These are phyloP conservation scores for Jackrogersella minutella DNA, from an alignment of 495 filamentous ascomycete species.

Conservation along the genomic window DNA sequence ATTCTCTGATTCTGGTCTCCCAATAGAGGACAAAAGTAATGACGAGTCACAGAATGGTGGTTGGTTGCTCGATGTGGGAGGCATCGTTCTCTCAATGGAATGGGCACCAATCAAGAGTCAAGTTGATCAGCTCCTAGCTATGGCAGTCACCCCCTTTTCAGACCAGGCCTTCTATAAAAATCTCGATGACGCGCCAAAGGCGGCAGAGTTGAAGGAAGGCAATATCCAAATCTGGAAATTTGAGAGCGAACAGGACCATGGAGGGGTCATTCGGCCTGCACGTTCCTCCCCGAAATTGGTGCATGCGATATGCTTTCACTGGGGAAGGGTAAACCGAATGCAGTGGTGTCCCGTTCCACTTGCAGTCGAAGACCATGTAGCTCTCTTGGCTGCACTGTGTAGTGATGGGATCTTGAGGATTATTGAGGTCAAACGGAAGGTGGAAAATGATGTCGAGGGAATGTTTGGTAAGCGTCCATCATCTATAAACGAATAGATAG, in stretches of 20 bases:
- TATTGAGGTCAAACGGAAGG: slow-evolving; percentile 43
- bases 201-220: slow-evolving; percentile 39
- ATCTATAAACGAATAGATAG: not conserved
- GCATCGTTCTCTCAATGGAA: slow-evolving; percentile 52
- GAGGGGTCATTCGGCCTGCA: slow-evolving; percentile 34
- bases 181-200: slow-evolving; percentile 29
- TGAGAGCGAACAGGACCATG: slow-evolving; percentile 20
- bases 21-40: slow-evolving; percentile 28
- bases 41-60: slow-evolving; percentile 40
- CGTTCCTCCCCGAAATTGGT: slow-evolving; percentile 40
- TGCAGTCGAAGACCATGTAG: slow-evolving; percentile 31
- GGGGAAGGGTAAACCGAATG: slow-evolving; percentile 52
- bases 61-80: slow-evolving; percentile 56
- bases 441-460: slow-evolving; percentile 25
- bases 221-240: slow-evolving; percentile 57
- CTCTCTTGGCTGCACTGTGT: slow-evolving; percentile 52
- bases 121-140: slow-evolving; percentile 52
- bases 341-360: slow-evolving; percentile 56
- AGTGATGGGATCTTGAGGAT: slow-evolving; percentile 54
- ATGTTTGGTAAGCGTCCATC: slow-evolving; percentile 46
- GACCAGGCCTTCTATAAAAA: slow-evolving; percentile 49
- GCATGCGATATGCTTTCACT: slow-evolving; percentile 48
- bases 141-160: slow-evolving; percentile 53
- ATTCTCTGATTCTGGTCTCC: slow-evolving; percentile 40
- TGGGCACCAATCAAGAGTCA: slow-evolving; percentile 52